phyloP scores from a whole-genome alignment of 345 rosid species.

The Linum usitatissimum region DNA sequence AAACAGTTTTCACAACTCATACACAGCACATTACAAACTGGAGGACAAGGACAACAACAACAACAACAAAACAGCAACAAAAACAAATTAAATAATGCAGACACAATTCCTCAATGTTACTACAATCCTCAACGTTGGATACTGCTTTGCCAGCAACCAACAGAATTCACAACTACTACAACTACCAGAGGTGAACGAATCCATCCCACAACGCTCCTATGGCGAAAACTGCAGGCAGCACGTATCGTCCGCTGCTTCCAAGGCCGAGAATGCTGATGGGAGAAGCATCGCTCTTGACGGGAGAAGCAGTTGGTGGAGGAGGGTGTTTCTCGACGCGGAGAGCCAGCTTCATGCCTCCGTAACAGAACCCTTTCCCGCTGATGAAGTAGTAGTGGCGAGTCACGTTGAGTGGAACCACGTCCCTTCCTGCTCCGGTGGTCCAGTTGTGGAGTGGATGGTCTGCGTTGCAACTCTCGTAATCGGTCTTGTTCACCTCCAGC shows the following conservation, averaged over 20 bases:
- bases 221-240: constrained; percentile 36
- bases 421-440: constrained; percentile 88
- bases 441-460: constrained; percentile 65
- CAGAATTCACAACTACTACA: neutral
- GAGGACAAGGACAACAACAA: neutral
- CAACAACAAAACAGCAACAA: no score
- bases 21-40: no score
- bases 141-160: neutral
- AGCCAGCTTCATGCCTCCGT: constrained; percentile 62
- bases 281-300: constrained; percentile 6
- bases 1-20: no score
- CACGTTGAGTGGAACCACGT: constrained; percentile 72
- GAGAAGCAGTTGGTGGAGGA: constrained; percentile 55
- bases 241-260: constrained; percentile 12
- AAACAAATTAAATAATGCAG: neutral
- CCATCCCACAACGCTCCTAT: constrained; percentile 41
- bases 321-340: constrained; percentile 55
- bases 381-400: constrained; percentile 63
- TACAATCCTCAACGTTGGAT: neutral
- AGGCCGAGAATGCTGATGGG: constrained; percentile 12
- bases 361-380: constrained; percentile 89
- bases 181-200: neutral
- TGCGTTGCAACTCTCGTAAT: constrained; percentile 55
- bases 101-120: neutral
- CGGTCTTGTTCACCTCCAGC: constrained; percentile 79